Evolutionary conservation across 2,329 filamentous ascomycete genomes (phyloP).

Genomic region (Talaromyces pinophilus): DNA sequence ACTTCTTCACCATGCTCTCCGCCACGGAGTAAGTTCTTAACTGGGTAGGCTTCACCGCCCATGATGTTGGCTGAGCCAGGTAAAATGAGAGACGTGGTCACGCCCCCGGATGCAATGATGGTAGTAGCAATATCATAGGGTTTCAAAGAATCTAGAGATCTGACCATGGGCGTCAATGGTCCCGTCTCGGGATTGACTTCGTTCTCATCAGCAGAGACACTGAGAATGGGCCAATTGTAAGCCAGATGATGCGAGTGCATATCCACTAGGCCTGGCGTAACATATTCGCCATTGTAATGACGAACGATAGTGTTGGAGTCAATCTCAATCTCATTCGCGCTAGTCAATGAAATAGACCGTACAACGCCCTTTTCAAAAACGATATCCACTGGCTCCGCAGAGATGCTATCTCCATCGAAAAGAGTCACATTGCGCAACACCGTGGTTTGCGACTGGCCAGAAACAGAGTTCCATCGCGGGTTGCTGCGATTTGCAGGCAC

Average conservation of each 20-base stretch:
- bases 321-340: neutral
- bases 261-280: conserved; percentile 69
- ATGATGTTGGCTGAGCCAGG: conserved; percentile 74
- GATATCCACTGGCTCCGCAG: conserved; percentile 40
- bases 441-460: conserved; percentile 42
- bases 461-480: conserved; percentile 44
- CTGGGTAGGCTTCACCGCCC: conserved; percentile 67
- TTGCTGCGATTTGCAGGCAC: conserved; percentile 33
- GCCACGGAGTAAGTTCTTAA: conserved; percentile 67
- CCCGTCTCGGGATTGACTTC: conserved; percentile 60
- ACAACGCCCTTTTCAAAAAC: conserved; percentile 44
- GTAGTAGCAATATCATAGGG: conserved; percentile 65
- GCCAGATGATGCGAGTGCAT: conserved; percentile 71
- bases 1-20: conserved; percentile 63
- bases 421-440: conserved; percentile 47
- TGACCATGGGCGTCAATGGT: conserved; percentile 63
- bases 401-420: conserved; percentile 46
- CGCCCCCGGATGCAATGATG: conserved; percentile 71
- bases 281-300: conserved; percentile 52
- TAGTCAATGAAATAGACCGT: conserved; percentile 38
- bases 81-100: conserved; percentile 67
- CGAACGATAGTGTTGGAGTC: conserved; percentile 17
- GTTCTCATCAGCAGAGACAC: conserved; percentile 61
- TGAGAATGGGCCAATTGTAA: conserved; percentile 56
- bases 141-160: conserved; percentile 66